Base-by-base conservation (phyloP, 2,329 filamentous ascomycete genomes). In the Monosporascus sp. region DNA sequence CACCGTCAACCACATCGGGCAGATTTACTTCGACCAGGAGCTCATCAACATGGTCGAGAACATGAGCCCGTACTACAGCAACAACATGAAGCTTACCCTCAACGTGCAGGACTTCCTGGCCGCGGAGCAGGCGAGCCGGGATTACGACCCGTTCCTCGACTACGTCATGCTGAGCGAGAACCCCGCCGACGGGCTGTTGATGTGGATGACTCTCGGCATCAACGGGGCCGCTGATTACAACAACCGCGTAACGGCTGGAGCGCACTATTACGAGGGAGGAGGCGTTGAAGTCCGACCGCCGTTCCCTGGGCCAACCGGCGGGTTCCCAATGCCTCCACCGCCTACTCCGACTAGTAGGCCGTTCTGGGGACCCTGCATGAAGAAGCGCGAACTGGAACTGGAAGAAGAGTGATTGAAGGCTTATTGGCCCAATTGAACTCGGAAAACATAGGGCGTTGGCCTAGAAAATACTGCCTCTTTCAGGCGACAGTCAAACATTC, bases 1-100 rank as follows among this genome's bases (percentile, higher is more conserved):
- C 17, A 71, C 67, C 31, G 74, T 79, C 50, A 75, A 78, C 5
- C 81, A 85, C 67, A 74, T 85, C 43, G 81, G 81, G 17, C 81
- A 86, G 66, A 65, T 84, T 44, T 86, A 81, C 72, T 81, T 82
- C 60, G 80, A 85, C 64, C 77, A 84, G 62, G 71, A 74, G 57
- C 74, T 86, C 26, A 74, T 80, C 56, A 59, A 65, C 15, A 58
- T 70, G 22, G 76, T 84, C 54, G 77, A 82, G 58, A 63, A 63
- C n/a, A 72, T 69, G 3, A 58, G 61, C 0, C 80, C 81, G 1
- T 79, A 80, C 66, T 63, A 51, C 11, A 63, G 61, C 49, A 79
- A 79, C 63, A 68, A 62, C 3, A 69, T 74, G 60, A 54, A 56
- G 0, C 44, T 75, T 22, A 82, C 74, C 3, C 66, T 65, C 51